phyloP scores from a whole-genome alignment of 2,329 filamentous ascomycete genomes.

The Fusarium chuoi region DNA sequence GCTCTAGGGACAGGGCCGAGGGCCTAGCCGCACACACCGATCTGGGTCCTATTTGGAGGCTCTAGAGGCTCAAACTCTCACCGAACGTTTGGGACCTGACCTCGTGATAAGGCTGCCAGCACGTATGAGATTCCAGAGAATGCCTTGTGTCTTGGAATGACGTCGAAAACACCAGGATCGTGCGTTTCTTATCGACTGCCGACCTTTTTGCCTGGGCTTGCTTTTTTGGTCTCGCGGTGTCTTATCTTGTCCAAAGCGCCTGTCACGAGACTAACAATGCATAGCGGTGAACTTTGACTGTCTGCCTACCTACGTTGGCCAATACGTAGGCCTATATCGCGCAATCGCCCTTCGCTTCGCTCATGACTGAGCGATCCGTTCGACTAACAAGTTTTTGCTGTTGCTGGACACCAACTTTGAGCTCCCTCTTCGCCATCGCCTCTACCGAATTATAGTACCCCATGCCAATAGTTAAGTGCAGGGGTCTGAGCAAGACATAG shows the following conservation, averaged over 20 bases:
- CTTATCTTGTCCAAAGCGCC: slow-evolving; percentile 10
- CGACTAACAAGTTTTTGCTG: slow-evolving; percentile 25
- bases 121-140: slow-evolving; percentile 14
- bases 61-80: slow-evolving; percentile 20
- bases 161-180: slow-evolving; percentile 25
- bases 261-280: slow-evolving; percentile 25
- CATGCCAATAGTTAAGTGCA: slow-evolving; percentile 34
- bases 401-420: neutral
- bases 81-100: slow-evolving; percentile 31
- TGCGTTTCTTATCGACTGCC: slow-evolving; percentile 14
- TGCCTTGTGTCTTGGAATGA: slow-evolving; percentile 33
- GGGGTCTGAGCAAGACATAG: slow-evolving; percentile 23
- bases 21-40: slow-evolving; percentile 26
- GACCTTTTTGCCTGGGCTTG: slow-evolving; percentile 26
- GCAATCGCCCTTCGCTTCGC: slow-evolving; percentile 11
- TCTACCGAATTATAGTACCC: slow-evolving; percentile 35
- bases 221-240: slow-evolving; percentile 33
- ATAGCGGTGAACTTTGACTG: slow-evolving; percentile 32
- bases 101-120: slow-evolving; percentile 27
- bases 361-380: neutral
- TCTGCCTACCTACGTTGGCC: neutral
- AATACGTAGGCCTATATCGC: slow-evolving; percentile 18
- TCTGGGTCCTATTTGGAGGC: slow-evolving; percentile 10
- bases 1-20: slow-evolving; percentile 7
- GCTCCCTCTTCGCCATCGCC: slow-evolving; percentile 2